phyloP scores from a whole-genome alignment of 306 rosid species.

The Pachyrhizus erosus region DNA sequence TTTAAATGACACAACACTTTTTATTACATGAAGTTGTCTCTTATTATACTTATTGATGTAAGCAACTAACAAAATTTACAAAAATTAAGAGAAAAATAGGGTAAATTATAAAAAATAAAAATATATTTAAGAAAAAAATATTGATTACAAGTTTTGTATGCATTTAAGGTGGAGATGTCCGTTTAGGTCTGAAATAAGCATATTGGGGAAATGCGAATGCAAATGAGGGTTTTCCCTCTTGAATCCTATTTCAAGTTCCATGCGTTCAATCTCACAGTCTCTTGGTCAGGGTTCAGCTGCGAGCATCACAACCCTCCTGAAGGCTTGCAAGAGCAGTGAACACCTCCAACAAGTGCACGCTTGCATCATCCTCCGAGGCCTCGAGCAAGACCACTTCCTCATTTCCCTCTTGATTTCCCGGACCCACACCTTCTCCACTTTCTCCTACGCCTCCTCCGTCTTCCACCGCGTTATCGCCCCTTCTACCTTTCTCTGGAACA shows the following conservation, averaged over 20 bases:
- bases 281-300: constrained; percentile 38
- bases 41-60: too few relatives aligned
- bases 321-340: constrained; percentile 52
- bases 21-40: too few relatives aligned
- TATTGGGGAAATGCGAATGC: too few relatives aligned
- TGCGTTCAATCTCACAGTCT: constrained; percentile 43
- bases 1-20: too few relatives aligned
- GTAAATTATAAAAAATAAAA: too few relatives aligned
- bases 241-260: not conserved
- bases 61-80: too few relatives aligned
- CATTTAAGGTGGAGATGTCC: too few relatives aligned
- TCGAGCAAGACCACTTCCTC: constrained; percentile 73
- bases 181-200: too few relatives aligned
- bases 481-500: constrained; percentile 71
- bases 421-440: constrained; percentile 16
- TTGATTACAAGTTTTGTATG: too few relatives aligned
- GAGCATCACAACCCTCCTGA: constrained; percentile 53
- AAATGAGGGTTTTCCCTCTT: not conserved
- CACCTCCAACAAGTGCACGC: constrained; percentile 73
- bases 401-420: constrained; percentile 55
- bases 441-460: constrained; percentile 38
- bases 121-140: too few relatives aligned
- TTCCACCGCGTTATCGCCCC: constrained; percentile 56
- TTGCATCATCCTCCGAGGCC: constrained; percentile 63
- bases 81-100: too few relatives aligned